These are phyloP conservation scores for Fusarium sp. DNA, from an alignment of 2,329 filamentous ascomycete genomes.

Conservation along the genomic window DNA sequence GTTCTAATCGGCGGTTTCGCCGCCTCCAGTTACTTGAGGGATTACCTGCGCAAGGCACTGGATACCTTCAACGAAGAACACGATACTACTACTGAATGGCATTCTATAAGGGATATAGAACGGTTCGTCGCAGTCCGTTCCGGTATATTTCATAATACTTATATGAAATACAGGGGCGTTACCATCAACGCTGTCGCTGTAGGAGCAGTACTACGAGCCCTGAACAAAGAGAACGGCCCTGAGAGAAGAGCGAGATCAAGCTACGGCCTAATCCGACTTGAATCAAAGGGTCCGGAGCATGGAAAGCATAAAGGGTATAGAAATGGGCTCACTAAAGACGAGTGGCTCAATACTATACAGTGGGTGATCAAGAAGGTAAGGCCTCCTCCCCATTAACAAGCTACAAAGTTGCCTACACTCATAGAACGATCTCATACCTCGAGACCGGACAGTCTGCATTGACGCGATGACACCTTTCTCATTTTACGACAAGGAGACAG, in stretches of 20 bases:
- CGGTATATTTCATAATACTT: background rate
- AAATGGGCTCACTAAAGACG: too few relatives aligned
- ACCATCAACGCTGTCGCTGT: conserved; percentile 10
- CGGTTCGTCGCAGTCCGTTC: background rate
- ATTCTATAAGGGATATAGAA: background rate
- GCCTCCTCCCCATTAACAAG: too few relatives aligned
- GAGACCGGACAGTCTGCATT: too few relatives aligned
- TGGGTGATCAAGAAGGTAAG: too few relatives aligned
- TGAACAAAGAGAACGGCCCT: conserved; percentile 13
- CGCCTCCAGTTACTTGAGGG: background rate
- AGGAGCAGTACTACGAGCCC: conserved; percentile 7
- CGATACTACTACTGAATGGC: background rate
- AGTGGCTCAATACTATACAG: too few relatives aligned
- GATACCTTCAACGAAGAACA: background rate
- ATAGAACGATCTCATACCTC: too few relatives aligned
- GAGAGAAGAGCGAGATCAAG: background rate
- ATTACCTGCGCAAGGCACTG: background rate
- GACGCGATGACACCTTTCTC: too few relatives aligned
- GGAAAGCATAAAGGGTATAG: background rate
- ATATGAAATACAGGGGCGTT: background rate
- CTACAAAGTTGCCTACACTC: too few relatives aligned
- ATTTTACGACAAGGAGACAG: too few relatives aligned
- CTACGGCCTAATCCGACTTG: background rate
- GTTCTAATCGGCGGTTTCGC: conserved; percentile 18
- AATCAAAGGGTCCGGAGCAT: background rate